Evolutionary conservation across 108 stramenopile species (phyloP).

Genomic region (Cyclotella sp.): DNA sequence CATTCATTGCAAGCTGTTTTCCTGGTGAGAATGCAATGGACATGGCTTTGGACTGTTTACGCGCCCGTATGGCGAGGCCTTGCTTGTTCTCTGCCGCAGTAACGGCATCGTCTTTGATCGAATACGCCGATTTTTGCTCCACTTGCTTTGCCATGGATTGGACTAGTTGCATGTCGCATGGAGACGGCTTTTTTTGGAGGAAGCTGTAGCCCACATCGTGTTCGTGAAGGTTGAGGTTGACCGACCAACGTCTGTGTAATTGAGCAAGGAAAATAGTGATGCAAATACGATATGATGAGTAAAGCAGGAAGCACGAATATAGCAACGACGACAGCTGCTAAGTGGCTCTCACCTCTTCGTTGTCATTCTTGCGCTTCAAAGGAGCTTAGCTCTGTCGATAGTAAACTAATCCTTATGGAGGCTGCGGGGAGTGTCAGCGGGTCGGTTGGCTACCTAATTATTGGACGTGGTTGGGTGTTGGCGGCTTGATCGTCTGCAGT

Average conservation of each 20-base stretch:
- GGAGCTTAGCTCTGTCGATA: too few species aligned
- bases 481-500: too few species aligned
- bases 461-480: too few species aligned
- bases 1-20: constrained; percentile 90
- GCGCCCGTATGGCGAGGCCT: constrained; percentile 60
- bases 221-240: constrained; percentile 60
- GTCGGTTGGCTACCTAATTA: too few species aligned
- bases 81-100: constrained; percentile 52
- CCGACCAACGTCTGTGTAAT: constrained; percentile 51
- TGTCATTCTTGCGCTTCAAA: background rate
- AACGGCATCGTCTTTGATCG: constrained; percentile 38
- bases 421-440: too few species aligned
- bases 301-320: background rate
- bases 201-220: constrained; percentile 49
- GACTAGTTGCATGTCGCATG: constrained; percentile 47
- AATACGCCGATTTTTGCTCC: constrained; percentile 42
- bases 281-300: background rate
- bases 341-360: constrained; percentile 16
- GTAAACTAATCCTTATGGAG: too few species aligned
- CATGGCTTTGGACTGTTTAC: constrained; percentile 82
- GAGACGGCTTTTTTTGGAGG: constrained; percentile 41
- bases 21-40: constrained; percentile 88
- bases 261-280: background rate
- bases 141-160: constrained; percentile 43
- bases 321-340: too few species aligned